phyloP scores from a whole-genome alignment of 345 rosid genomes.

The Fremontodendron californicum region DNA sequence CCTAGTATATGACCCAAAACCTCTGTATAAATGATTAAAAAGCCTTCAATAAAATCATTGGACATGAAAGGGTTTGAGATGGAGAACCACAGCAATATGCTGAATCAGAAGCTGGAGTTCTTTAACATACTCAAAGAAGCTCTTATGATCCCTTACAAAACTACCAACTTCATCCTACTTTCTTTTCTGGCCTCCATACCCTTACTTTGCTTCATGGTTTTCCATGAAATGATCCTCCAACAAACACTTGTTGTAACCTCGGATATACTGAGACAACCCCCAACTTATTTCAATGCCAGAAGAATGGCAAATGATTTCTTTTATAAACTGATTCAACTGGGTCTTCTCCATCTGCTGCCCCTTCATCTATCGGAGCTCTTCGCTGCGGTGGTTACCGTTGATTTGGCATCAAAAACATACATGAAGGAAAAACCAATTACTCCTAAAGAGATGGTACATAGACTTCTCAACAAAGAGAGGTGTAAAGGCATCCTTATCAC shows the following conservation, averaged over 20 bases:
- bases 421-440: neutral
- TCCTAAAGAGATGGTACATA: neutral
- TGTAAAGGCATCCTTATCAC: slow-evolving; percentile 11
- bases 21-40: neutral
- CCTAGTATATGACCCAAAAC: neutral
- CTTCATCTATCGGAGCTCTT: slow-evolving; percentile 29
- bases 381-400: neutral
- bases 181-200: slow-evolving; percentile 25
- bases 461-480: neutral
- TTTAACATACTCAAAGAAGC: slow-evolving; percentile 18
- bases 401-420: slow-evolving; percentile 8
- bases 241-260: neutral
- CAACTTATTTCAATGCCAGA: neutral
- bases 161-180: slow-evolving; percentile 1
- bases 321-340: slow-evolving; percentile 10
- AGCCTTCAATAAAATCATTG: neutral
- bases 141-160: slow-evolving; percentile 12
- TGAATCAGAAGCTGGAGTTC: slow-evolving; percentile 9
- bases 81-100: neutral
- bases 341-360: slow-evolving; percentile 18
- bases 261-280: neutral
- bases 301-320: neutral
- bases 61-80: neutral
- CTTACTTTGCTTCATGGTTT: slow-evolving; percentile 19
- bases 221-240: slow-evolving; percentile 27